A percentile compares a stretch with the other conserved stretches of the same genome.
Evolutionary conservation across 208 protist genomes (phyloP).

Genomic region (Leishmania martiniquensis): DNA sequence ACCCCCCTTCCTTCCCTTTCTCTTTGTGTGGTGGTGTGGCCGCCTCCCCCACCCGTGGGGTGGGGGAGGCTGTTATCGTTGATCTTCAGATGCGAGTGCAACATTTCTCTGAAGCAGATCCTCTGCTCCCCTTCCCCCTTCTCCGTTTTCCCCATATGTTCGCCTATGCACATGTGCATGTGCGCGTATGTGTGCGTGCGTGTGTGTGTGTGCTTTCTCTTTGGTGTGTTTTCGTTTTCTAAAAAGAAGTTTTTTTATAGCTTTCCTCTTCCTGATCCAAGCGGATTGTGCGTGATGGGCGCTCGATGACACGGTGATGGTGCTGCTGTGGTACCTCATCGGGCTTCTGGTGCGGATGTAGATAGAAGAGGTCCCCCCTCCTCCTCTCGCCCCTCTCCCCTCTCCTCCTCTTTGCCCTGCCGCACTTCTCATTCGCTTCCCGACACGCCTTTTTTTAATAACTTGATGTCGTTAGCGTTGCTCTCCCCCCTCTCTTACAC

Average conservation of each 20-base stretch:
- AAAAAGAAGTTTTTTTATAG: background rate
- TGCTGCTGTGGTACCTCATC: background rate
- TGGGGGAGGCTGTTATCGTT: background rate
- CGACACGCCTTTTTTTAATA: background rate
- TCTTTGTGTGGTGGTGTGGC: background rate
- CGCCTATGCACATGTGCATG: background rate
- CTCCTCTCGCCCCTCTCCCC: background rate
- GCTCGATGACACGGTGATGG: background rate
- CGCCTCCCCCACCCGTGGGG: too few species aligned
- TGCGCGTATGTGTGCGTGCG: background rate
- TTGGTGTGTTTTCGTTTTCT: too few species aligned
- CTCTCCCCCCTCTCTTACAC: background rate
- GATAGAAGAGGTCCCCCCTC: background rate
- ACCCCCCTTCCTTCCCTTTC: too few species aligned
- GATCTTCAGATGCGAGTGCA: background rate
- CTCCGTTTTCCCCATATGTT: background rate
- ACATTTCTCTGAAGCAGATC: background rate
- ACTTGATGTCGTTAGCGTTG: too few species aligned
- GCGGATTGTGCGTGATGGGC: background rate
- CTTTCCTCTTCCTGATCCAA: background rate
- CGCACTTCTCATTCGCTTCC: background rate
- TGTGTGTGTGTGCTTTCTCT: background rate
- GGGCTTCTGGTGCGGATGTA: background rate
- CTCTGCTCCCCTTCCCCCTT: background rate
- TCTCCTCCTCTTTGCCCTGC: background rate